Evolutionary conservation across 148 eudicot species (phyloP).

Genomic region (Arbutus unedo): DNA sequence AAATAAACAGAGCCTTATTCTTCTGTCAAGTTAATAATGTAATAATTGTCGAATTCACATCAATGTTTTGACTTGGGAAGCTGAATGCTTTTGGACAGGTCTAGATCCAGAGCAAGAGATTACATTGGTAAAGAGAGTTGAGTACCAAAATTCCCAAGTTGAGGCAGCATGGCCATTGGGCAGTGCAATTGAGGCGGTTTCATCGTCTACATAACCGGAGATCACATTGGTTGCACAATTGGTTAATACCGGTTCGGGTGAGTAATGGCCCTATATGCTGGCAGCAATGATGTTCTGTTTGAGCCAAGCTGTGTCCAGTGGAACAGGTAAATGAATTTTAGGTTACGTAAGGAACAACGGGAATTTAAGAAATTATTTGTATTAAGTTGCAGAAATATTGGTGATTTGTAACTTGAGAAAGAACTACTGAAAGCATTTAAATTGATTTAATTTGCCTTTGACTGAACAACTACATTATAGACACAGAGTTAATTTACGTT

Average conservation of each 20-base stretch:
- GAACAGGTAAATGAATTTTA: constrained; percentile 10
- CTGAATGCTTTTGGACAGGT: constrained; percentile 37
- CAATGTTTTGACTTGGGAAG: background rate
- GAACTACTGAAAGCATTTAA: constrained; percentile 7
- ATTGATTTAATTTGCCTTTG: background rate
- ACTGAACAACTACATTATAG: background rate
- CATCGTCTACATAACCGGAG: constrained; percentile 31
- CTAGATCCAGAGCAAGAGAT: constrained; percentile 49
- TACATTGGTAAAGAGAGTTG: constrained; percentile 62
- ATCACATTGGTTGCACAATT: background rate
- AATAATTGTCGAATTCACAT: background rate
- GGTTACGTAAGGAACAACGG: background rate
- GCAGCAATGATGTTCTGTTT: background rate
- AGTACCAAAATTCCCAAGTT: constrained; percentile 43
- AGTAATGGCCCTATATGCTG: background rate
- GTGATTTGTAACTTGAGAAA: background rate
- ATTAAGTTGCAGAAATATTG: background rate
- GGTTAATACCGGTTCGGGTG: constrained; percentile 7
- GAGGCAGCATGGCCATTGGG: constrained; percentile 86
- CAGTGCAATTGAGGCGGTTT: constrained; percentile 64
- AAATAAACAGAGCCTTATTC: background rate
- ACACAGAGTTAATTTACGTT: background rate
- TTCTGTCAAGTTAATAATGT: background rate
- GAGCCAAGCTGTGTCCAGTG: background rate
- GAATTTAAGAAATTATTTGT: background rate